Conservation (phyloP, 2,329 filamentous ascomycete species). For the Colletotrichum tanaceti region DNA sequence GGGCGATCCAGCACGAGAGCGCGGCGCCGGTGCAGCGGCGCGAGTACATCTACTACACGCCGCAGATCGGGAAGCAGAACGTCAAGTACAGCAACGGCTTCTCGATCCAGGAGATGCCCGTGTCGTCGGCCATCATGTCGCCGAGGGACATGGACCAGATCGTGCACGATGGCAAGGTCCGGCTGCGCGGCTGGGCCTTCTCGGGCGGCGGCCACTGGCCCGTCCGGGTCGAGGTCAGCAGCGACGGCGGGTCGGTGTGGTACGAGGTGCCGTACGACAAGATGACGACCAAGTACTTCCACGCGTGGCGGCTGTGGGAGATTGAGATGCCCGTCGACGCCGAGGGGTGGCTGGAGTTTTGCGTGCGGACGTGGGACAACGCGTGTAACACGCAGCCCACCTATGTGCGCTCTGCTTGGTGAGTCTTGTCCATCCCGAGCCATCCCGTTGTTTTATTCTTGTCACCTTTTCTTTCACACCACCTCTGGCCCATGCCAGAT, state of each 20-base stretch:
- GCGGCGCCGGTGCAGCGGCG: constrained; percentile 71
- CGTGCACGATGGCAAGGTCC: constrained; percentile 69
- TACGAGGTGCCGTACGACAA: constrained; percentile 71
- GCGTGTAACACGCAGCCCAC: constrained; percentile 70
- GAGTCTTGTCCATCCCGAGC: background rate
- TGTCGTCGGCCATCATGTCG: constrained; percentile 73
- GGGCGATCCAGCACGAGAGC: constrained; percentile 67
- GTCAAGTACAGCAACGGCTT: constrained; percentile 69
- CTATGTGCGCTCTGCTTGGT: constrained; percentile 54
- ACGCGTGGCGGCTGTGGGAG: constrained; percentile 74
- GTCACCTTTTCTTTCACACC: too few species aligned
- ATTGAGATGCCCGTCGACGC: constrained; percentile 71
- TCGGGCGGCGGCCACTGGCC: constrained; percentile 70
- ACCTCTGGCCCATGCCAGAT: too few species aligned
- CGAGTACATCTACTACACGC: constrained; percentile 76
- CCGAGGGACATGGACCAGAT: constrained; percentile 69
- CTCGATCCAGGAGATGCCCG: constrained; percentile 78
- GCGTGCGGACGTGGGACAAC: constrained; percentile 71
- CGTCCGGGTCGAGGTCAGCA: constrained; percentile 71
- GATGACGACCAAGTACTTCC: constrained; percentile 70
- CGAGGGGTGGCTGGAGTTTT: constrained; percentile 71
- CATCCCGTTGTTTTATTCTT: background rate
- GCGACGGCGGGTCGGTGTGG: constrained; percentile 73
- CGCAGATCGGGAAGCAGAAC: constrained; percentile 76
- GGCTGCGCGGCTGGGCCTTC: constrained; percentile 67